Evolutionary conservation across 2,329 filamentous ascomycete genomes (phyloP), one percentile per base, ranked within the genome.

Genomic region (Apiospora sp.): DNA sequence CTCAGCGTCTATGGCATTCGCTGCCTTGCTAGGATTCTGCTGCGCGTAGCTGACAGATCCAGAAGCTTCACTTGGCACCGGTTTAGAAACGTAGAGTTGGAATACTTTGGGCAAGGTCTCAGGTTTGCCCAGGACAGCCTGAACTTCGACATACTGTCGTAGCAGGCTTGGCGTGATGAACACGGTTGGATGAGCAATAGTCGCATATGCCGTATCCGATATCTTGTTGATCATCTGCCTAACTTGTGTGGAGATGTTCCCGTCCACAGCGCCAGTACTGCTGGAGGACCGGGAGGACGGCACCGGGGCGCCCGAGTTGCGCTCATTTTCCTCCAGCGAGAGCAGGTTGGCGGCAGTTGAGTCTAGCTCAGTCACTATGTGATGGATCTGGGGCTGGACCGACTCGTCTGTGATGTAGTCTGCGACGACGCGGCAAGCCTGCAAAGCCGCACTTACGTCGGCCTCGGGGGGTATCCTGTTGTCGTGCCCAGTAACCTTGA

Each of bases 11-110:
- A 98, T 89, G 14, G 95, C 94, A 78, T 91, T 92, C 71, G 90
- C 87, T 64, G 92, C 87, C 67, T 89, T 87, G 74, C 92, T 91
- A 22, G 94, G 92, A 58, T 93, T 93, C 58, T 89, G 90, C 69
- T 86, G 81, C 54, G 85, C 86, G 79, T 91, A 94, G 74, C 84
- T 83, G 70, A 94, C 84, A 12, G 88, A 88, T 22, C 87, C 88
- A 24, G 89, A 87, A 69, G 87, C 86, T 77, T 90, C 85, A 69
- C 87, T 83, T 2, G 95, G 93, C 74, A 91, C 86, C 13, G 94
- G 92, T 82, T 98, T 99, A 77, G 90, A 90, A 68, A 94, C 94
- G 81, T 96, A 98, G 71, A 98, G 87, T 72, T 91, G 86, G 79
- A 99, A 92, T 58, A 95, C 90, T 73, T 92, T 89, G 8, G 96